Conservation (phyloP, 345 rosid genomes). For the Aegle marmelos region DNA sequence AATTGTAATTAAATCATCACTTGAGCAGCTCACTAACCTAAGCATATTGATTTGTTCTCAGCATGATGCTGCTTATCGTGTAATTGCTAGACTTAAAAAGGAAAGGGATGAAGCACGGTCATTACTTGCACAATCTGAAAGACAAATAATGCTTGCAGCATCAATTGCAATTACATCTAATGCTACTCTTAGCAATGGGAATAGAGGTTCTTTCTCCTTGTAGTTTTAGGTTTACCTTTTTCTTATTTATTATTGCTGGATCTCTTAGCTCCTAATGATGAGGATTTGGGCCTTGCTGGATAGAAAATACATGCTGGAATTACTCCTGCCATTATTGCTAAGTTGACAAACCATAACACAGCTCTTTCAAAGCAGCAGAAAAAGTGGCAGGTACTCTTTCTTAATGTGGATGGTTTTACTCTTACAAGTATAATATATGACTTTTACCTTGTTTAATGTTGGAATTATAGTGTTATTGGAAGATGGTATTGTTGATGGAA, state of each 20-base stretch:
- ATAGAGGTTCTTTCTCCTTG: conserved; percentile 52
- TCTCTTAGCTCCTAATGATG: conserved; percentile 43
- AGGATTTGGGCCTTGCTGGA: conserved; percentile 43
- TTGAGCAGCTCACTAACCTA: not conserved
- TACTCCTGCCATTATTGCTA: conserved; percentile 57
- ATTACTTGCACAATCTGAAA: conserved; percentile 74
- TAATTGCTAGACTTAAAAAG: conserved; percentile 92
- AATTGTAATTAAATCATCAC: not conserved
- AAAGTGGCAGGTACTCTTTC: conserved; percentile 56
- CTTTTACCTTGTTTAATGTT: not conserved
- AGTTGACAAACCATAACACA: conserved; percentile 78
- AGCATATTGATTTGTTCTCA: conserved; percentile 25
- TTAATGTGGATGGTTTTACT: not conserved
- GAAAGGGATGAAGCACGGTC: conserved; percentile 89
- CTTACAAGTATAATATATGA: too few relatives aligned
- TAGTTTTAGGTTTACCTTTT: not conserved
- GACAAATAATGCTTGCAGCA: conserved; percentile 55
- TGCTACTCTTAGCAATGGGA: conserved; percentile 72
- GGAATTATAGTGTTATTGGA: too few relatives aligned
- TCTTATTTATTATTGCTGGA: conserved; percentile 2
- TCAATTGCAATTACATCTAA: conserved; percentile 40
- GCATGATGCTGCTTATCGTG: conserved; percentile 99
- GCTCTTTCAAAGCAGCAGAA: conserved; percentile 89
- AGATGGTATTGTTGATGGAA: too few relatives aligned
- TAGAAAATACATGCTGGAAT: conserved; percentile 71